These are phyloP conservation scores for Escovopsis sp. DNA, from an alignment of 2,329 filamentous ascomycete genomes.

Conservation along the genomic window DNA sequence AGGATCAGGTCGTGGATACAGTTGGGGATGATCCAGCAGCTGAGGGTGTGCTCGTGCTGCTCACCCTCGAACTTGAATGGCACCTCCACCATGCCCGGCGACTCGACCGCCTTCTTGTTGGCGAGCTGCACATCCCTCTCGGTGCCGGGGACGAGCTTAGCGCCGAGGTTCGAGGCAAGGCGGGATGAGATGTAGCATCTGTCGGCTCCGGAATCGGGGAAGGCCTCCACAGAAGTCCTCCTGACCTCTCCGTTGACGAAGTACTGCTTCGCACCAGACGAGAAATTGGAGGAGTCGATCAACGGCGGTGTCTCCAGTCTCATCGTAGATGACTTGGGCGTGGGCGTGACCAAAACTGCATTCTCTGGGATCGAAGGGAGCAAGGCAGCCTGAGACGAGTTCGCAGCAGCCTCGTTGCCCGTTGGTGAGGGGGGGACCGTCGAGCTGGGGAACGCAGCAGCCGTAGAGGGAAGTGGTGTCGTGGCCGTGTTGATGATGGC, in stretches of 20 bases:
- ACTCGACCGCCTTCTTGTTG: not conserved
- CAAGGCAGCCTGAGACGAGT: no score
- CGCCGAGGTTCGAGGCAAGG: not conserved
- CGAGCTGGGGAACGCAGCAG: no score
- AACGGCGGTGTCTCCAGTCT: not conserved
- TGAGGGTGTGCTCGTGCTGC: not conserved
- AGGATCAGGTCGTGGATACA: slow-evolving; percentile 1
- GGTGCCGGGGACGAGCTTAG: not conserved
- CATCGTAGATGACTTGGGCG: not conserved
- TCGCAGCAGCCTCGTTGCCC: no score
- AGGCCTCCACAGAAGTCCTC: not conserved
- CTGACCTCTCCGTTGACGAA: not conserved
- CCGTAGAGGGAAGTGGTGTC: no score
- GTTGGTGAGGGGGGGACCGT: no score
- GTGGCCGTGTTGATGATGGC: no score
- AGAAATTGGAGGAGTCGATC: not conserved
- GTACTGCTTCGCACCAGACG: not conserved
- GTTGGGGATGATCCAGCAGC: slow-evolving; percentile 1
- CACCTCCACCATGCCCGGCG: not conserved
- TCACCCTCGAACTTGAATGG: slow-evolving; percentile 1
- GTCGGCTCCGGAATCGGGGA: not conserved
- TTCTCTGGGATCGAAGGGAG: not conserved
- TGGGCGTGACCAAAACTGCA: not conserved
- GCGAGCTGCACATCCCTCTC: not conserved
- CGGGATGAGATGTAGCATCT: not conserved